A percentile compares a stretch with the other conserved stretches of the same genome.
phyloP scores from a whole-genome alignment of 257 asterid genomes.

The Solanum virginianum region DNA sequence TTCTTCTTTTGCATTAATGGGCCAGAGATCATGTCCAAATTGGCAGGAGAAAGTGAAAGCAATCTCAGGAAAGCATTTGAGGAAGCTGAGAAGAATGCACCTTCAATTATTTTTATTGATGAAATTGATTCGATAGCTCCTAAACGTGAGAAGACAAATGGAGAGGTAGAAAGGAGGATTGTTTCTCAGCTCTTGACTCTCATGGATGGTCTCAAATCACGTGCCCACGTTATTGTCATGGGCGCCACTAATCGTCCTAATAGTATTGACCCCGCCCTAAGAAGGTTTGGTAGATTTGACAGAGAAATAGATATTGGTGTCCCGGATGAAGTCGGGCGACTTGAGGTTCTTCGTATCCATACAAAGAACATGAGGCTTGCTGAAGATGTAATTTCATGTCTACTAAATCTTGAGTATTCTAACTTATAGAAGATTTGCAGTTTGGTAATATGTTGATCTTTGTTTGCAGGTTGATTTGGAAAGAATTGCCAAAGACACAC shows the following conservation, averaged over 20 bases:
- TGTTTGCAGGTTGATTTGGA: slow-evolving; percentile 76
- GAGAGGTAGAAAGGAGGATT: slow-evolving; percentile 93
- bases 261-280: slow-evolving; percentile 82
- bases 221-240: slow-evolving; percentile 88
- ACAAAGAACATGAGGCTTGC: slow-evolving; percentile 95
- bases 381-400: slow-evolving; percentile 42
- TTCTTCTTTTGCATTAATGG: slow-evolving; percentile 87
- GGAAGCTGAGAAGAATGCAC: slow-evolving; percentile 96
- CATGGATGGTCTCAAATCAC: slow-evolving; percentile 87
- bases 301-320: slow-evolving; percentile 91
- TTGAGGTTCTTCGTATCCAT: slow-evolving; percentile 83
- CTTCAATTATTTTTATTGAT: slow-evolving; percentile 79
- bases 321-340: slow-evolving; percentile 95
- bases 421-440: not conserved
- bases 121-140: slow-evolving; percentile 96
- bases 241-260: slow-evolving; percentile 95
- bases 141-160: slow-evolving; percentile 80
- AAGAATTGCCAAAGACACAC: slow-evolving; percentile 67
- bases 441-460: not conserved
- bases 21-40: slow-evolving; percentile 82
- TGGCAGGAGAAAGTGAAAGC: slow-evolving; percentile 95
- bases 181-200: slow-evolving; percentile 90
- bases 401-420: not conserved
- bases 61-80: slow-evolving; percentile 91
- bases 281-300: slow-evolving; percentile 92